phyloP scores from a whole-genome alignment of 176 grass and related monocot genomes.

The Rhynchospora breviuscula region DNA sequence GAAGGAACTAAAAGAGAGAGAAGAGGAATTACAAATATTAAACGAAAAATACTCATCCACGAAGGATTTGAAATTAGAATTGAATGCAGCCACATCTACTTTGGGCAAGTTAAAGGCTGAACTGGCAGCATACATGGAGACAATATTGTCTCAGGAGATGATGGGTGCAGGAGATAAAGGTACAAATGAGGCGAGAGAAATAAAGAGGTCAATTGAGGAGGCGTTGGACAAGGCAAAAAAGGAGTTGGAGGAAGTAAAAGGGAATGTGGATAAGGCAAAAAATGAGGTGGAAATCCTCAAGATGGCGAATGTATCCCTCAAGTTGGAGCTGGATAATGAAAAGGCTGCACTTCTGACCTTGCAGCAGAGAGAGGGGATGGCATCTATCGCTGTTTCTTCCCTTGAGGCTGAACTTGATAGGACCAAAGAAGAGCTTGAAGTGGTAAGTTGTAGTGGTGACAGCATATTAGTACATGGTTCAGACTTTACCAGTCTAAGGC shows the following conservation, averaged over 20 bases:
- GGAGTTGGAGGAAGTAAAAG: conserved; percentile 62
- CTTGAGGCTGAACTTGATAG: conserved; percentile 72
- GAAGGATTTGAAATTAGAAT: conserved; percentile 37
- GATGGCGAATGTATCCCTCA: conserved; percentile 44
- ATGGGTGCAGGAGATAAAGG: conserved; percentile 24
- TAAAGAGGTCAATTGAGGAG: conserved; percentile 43
- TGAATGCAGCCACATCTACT: conserved; percentile 36
- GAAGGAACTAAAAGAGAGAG: conserved; percentile 65
- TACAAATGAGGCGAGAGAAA: conserved; percentile 51
- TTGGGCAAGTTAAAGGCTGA: conserved; percentile 51
- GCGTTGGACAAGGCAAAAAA: conserved; percentile 50
- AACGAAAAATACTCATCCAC: conserved; percentile 49
- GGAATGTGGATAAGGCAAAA: conserved; percentile 43
- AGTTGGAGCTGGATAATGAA: conserved; percentile 53
- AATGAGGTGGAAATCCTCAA: conserved; percentile 50
- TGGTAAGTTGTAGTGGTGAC: conserved; percentile 22
- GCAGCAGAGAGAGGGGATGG: conserved; percentile 85
- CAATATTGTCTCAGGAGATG: conserved; percentile 52
- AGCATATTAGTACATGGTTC: neutral
- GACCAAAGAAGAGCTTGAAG: conserved; percentile 63
- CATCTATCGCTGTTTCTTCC: conserved; percentile 73
- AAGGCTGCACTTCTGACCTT: conserved; percentile 56
- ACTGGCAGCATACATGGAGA: conserved; percentile 47
- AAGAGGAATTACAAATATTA: conserved; percentile 53
- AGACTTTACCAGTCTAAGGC: neutral